Conservation (phyloP, 2,329 filamentous ascomycete species). For the Ceratocystis cacaofunesta region DNA sequence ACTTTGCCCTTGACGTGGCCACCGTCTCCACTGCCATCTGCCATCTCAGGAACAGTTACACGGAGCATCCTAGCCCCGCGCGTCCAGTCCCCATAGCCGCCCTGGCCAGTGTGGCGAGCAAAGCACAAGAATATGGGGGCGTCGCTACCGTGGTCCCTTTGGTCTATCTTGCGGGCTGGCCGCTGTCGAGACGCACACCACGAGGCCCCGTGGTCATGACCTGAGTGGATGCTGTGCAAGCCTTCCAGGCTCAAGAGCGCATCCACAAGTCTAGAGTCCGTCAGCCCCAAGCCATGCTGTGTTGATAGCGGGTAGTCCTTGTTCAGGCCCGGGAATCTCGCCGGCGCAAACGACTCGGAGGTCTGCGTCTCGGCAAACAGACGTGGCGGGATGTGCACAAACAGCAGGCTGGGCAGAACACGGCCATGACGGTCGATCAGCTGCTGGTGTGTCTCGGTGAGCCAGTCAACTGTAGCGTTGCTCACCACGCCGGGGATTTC, state of each 20-base stretch:
- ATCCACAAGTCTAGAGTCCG: conserved; percentile 38
- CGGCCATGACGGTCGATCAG: conserved; percentile 7
- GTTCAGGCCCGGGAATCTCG: conserved; percentile 25
- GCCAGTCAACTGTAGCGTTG: conserved; percentile 12
- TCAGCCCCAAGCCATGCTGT: conserved; percentile 23
- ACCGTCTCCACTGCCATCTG: conserved; percentile 26
- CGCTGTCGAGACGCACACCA: conserved; percentile 26
- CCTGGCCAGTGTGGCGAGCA: conserved; percentile 53
- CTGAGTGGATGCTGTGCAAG: conserved; percentile 36
- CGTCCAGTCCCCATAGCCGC: conserved; percentile 51
- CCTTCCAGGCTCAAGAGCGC: conserved; percentile 34
- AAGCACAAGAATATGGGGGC: conserved; percentile 34
- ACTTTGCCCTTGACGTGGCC: conserved; percentile 18
- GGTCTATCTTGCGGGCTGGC: conserved; percentile 26
- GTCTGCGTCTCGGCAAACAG: conserved; percentile 21
- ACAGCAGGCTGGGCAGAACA: conserved; percentile 32
- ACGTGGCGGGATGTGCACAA: conserved; percentile 34
- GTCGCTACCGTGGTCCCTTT: conserved; percentile 20
- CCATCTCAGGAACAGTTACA: background rate
- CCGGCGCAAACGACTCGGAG: conserved; percentile 20
- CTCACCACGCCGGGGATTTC: conserved; percentile 12
- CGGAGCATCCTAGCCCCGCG: conserved; percentile 43
- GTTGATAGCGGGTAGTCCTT: conserved; percentile 20
- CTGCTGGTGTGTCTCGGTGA: conserved; percentile 9
- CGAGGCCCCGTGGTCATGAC: conserved; percentile 40